Conservation (phyloP, 192 early-diverging fungal species). For the Endogone sp. region DNA sequence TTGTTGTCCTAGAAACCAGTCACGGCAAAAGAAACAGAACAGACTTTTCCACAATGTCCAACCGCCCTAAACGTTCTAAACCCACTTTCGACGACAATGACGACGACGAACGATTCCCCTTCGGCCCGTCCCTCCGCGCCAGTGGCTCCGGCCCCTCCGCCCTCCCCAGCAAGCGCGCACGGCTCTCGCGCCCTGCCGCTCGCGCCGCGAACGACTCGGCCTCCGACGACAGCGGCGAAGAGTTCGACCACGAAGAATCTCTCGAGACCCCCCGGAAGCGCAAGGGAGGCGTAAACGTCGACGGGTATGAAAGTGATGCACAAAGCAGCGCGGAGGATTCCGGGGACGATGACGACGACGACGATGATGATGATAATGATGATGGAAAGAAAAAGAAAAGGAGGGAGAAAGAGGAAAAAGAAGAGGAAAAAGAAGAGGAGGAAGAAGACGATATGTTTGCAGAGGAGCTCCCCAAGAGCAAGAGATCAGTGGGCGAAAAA, state of each 20-base stretch:
- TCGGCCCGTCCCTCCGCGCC: too few species aligned
- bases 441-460: constrained; percentile 65
- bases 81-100: too few species aligned
- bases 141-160: too few species aligned
- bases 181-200: too few species aligned
- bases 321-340: constrained; percentile 31
- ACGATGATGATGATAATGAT: constrained; percentile 23
- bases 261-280: constrained; percentile 45
- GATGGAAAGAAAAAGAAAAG: constrained; percentile 10
- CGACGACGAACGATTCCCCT: too few species aligned
- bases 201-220: too few species aligned
- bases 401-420: constrained; percentile 21
- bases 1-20: too few species aligned
- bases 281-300: constrained; percentile 42
- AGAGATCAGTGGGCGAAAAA: constrained; percentile 10
- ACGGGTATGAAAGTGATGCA: constrained; percentile 39
- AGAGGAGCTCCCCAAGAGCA: constrained; percentile 8
- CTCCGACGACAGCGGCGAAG: constrained; percentile 20
- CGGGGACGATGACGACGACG: constrained; percentile 30
- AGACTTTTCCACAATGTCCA: too few species aligned
- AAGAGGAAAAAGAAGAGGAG: constrained; percentile 12
- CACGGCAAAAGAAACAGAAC: too few species aligned
- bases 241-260: constrained; percentile 43
- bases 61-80: too few species aligned
- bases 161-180: too few species aligned